Evolutionary conservation across 2,329 filamentous ascomycete genomes (phyloP).

Genomic region (Xylaria sp.): DNA sequence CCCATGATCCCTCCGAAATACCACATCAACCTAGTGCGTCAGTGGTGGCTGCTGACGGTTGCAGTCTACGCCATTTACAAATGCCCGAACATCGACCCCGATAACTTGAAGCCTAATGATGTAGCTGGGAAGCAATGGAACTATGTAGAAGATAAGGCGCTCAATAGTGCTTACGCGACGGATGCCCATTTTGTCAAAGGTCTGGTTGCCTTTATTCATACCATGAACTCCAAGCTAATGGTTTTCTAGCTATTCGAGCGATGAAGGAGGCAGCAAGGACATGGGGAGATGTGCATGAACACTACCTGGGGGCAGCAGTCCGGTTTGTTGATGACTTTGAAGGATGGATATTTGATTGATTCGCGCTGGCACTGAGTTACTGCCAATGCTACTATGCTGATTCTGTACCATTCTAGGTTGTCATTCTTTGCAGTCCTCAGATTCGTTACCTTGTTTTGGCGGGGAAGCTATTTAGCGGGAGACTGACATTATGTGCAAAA

Average conservation of each 20-base stretch:
- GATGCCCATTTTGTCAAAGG: constrained; percentile 91
- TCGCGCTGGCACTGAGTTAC: not conserved
- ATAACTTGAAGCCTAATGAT: constrained; percentile 69
- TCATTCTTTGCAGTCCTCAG: not conserved
- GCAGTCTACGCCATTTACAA: constrained; percentile 80
- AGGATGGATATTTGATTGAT: constrained; percentile 66
- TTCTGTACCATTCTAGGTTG: not conserved
- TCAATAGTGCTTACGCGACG: constrained; percentile 73
- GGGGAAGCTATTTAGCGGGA: constrained; percentile 5
- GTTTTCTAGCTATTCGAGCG: constrained; percentile 69
- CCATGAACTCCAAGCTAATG: constrained; percentile 32
- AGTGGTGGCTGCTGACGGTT: constrained; percentile 90
- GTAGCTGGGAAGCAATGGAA: constrained; percentile 78
- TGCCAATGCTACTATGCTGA: not conserved
- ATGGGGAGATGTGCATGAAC: constrained; percentile 76
- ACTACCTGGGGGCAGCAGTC: constrained; percentile 75
- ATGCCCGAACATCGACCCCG: constrained; percentile 76
- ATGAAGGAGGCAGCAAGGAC: constrained; percentile 79
- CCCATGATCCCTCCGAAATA: constrained; percentile 78
- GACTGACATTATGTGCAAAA: constrained; percentile 6
- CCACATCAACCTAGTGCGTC: constrained; percentile 78
- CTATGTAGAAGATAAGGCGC: constrained; percentile 76
- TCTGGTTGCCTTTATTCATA: constrained; percentile 50
- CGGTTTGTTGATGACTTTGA: constrained; percentile 79
- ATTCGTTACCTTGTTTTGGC: not conserved